Base-by-base conservation (phyloP, 768 basidiomycete species). In the Suillus spraguei region DNA sequence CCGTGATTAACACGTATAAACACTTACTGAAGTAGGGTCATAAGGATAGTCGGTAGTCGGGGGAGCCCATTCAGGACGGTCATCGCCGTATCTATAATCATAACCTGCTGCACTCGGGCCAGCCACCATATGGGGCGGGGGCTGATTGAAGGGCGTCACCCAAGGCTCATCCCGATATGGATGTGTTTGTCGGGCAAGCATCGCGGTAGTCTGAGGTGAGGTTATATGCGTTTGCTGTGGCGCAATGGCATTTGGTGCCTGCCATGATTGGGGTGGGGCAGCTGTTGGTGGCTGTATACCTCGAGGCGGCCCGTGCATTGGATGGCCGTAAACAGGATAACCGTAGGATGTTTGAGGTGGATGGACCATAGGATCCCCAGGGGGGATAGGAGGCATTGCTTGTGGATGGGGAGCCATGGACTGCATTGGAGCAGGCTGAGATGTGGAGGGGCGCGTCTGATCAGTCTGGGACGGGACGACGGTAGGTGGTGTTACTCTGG, bases 211-310 rank as follows among this genome's bases (percentile, higher is more conserved):
- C 16, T 81, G 79, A 14, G 82, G 77, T 62, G 80, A 79, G 5
- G 86, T 73, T 67, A 86, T 78, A 60, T 84, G 89, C 0, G 87
- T 84, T 67, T 90, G 89, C 60, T 87, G 83, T 8, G 89, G 88
- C 0, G 86, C 82, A 46, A 91, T 87, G 28, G 81, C 82, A 49
- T 79, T 81, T 5, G 87, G 75, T 8, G 82, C 80, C 68, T 89
- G 88, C 89, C 90, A 90, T 20, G 86, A 79, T 64, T 86, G 88
- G 6, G 87, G 83, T 9, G 85, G 81, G 3, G 80, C 81, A 35
- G 83, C 74, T 16, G 83, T 74, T 16, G 82, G 74, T 10, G 80
- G 76, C 47, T 81, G 83, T 66, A 85, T 78, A 38, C 81, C 71
- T 24, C 79, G 74, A 38, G 77, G 70, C n/a, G 73, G 67, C 49